Evolutionary conservation across 768 basidiomycete species (phyloP), one percentile per base, ranked within the genome.

Genomic region (Ephemerocybe angulata): DNA sequence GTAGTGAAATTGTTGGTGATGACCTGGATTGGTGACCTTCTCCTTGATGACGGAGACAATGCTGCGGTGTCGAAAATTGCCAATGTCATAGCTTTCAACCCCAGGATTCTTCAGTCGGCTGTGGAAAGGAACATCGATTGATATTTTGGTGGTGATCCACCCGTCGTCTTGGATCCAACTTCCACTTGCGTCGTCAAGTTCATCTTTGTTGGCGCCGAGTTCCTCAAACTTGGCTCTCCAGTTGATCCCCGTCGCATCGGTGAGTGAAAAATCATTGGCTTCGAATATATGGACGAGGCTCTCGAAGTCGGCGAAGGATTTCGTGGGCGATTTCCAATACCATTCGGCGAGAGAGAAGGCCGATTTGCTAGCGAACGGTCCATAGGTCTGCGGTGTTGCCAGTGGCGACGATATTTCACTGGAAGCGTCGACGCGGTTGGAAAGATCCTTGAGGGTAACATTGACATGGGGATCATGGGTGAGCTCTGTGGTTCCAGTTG

Each of bases 1-100:
- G n/a, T 57, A 58, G 40, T 70, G 67, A 35, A 65, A 66, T 24
- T 59, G 48, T 1, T 48, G 52, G 2, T 57, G 30, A 15, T 24
- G 8, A 15, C 7, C 33, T 15, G 3, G 38, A 33, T 12, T 42
- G 27, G 30, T 22, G 17, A 50, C 15, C 31, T 33, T 41, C 21
- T 33, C 49, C 27, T 33, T 50, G 41, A 56, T 50, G 11, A 56
- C 28, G 15, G 49, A 48, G 13, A 51, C 50, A 10, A 56, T 35
- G 24, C 29, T 30, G 15, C 47, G 30, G 40, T 55, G 43, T 28
- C 41, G 47, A 19, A 50, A 33, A 33, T 31, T 48, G 10, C 53
- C 53, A 7, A 33, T 31, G 24, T 31, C 31, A 31, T 53, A 52
- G 30, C 31, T 25, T 30, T 44, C 47, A 7, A 27, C 6, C 8